Base-by-base conservation (phyloP, 2,329 filamentous ascomycete genomes). In the Fusarium sp. region DNA sequence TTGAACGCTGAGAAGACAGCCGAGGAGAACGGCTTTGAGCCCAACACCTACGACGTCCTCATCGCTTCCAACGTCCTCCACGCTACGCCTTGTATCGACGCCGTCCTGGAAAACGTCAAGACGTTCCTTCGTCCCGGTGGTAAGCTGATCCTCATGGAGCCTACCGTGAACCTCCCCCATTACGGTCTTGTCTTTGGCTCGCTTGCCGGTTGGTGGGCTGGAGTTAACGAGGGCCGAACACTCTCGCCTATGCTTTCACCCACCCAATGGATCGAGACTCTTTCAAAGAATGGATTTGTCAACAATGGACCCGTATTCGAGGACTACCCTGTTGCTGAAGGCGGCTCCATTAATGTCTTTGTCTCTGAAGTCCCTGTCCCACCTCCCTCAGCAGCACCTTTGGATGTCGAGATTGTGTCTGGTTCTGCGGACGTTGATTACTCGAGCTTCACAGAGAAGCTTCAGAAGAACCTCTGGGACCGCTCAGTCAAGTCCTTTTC, bases 161-260 rank as follows among this genome's bases (percentile, higher is more conserved):
- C 67, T 11, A 77, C 75, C 10, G 65, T 70, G 7, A 52, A 69
- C 15, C 49, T 47, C 9, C 54, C 60, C 13, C 60, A 72, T 49
- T 67, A 71, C 26, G 56, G 64, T 35, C 55, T 75, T 17, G 47
- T 74, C 14, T 79, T 79, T 48, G 78, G 79, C 7, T 68, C 73
- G 11, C 69, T 80, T 13, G 66, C 75, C 5, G 79, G 78, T n/a
- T 80, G 79, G 79, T 81, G 79, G 78, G 69, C 78, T 6, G 74
- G 71, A 6, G 68, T 74, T 45, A 74, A 76, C n/a, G 64, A 70
- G 20, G 68, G 68, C 11, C 54, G 54, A 17, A 43, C 22, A 13
- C 41, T 43, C 5, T 44, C 54, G 1, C 37, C 54, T 22, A 43
- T 57, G 22, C 54, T 57, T 30, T 37, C 35, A 8, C n/a, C 17